phyloP scores from a whole-genome alignment of 2,329 filamentous ascomycete genomes.

The Didymella arachidicola region DNA sequence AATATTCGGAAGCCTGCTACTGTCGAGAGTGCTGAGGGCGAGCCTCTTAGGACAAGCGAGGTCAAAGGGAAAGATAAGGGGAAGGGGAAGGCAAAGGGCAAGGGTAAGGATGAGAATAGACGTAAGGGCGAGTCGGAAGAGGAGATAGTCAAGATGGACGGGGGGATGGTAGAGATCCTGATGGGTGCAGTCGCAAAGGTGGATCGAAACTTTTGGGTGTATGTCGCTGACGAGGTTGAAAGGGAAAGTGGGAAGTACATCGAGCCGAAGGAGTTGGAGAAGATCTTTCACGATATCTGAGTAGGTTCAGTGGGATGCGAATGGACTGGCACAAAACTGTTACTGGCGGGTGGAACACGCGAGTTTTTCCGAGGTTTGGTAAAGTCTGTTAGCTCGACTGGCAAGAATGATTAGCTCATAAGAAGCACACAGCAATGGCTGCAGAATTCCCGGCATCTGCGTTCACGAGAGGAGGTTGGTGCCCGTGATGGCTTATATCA shows the following conservation, averaged over 20 bases:
- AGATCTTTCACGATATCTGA: constrained; percentile 27
- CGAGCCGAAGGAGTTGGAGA: constrained; percentile 29
- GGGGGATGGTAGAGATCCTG: constrained; percentile 26
- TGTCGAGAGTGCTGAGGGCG: neutral
- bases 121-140: constrained; percentile 3
- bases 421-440: too few relatives aligned
- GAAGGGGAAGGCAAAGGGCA: constrained; percentile 1
- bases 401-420: too few relatives aligned
- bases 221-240: constrained; percentile 46
- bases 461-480: too few relatives aligned
- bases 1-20: constrained; percentile 29
- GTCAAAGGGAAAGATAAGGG: neutral
- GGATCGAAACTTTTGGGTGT: constrained; percentile 42
- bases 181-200: constrained; percentile 41
- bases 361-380: too few relatives aligned
- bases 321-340: too few relatives aligned
- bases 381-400: too few relatives aligned
- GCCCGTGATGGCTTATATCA: too few relatives aligned
- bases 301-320: neutral
- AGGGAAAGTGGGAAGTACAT: constrained; percentile 33
- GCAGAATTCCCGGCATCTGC: too few relatives aligned
- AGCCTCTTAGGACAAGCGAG: neutral
- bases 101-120: neutral
- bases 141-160: constrained; percentile 7
- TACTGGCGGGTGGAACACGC: too few relatives aligned